These are phyloP conservation scores for Phytophthora foliorum DNA, from an alignment of 352 stramenopile species.

Conservation along the genomic window DNA sequence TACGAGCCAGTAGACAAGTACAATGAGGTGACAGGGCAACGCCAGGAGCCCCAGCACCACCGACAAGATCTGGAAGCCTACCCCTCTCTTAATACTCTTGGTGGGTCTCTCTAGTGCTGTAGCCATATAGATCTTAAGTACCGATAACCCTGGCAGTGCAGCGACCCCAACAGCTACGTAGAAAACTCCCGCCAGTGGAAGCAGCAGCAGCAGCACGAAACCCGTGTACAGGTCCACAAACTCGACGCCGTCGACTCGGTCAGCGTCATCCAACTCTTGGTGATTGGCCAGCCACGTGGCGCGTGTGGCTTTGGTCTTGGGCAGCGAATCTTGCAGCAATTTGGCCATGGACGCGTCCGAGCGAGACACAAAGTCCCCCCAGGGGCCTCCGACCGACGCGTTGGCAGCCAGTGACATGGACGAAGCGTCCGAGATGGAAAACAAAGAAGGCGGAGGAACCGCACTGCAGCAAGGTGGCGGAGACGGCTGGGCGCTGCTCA, in stretches of 20 bases:
- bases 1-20: constrained; percentile 37
- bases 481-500: constrained; percentile 5
- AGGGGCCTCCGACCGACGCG: constrained; percentile 37
- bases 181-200: constrained; percentile 16
- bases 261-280: constrained; percentile 35
- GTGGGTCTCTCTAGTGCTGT: constrained; percentile 30
- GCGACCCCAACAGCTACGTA: constrained; percentile 31
- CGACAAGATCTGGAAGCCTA: constrained; percentile 24
- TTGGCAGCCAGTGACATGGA: constrained; percentile 18
- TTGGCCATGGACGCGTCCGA: constrained; percentile 51
- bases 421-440: constrained; percentile 1
- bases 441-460: constrained; percentile 3
- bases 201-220: constrained; percentile 28
- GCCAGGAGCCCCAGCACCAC: constrained; percentile 24
- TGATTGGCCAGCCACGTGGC: constrained; percentile 40
- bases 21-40: constrained; percentile 31
- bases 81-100: constrained; percentile 25
- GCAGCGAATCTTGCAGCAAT: constrained; percentile 43
- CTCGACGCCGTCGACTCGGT: constrained; percentile 28
- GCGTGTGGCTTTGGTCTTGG: constrained; percentile 43
- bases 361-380: constrained; percentile 43
- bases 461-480: constrained; percentile 1
- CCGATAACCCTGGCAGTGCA: constrained; percentile 24
- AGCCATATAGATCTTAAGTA: constrained; percentile 30
- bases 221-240: constrained; percentile 43